Conservation (phyloP, 257 asterid species). For the Forsythia suspensa region DNA sequence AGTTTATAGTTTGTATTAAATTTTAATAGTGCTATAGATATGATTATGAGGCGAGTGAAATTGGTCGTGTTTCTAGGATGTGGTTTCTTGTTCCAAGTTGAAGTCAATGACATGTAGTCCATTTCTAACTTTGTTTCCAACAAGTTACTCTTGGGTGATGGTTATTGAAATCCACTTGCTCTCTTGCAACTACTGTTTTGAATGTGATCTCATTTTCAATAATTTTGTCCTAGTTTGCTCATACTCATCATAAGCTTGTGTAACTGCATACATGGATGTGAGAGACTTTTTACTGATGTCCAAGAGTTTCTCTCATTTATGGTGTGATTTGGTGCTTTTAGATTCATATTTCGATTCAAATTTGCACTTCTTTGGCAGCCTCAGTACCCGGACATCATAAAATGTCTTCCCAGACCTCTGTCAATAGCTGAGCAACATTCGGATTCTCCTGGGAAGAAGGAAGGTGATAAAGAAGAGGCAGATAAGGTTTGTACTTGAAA, state of each 20-base stretch:
- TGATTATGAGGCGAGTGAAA: neutral
- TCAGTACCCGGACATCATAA: neutral
- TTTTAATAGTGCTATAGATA: neutral
- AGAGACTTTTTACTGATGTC: neutral
- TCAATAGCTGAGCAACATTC: neutral
- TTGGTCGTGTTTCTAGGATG: neutral
- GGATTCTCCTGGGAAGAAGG: neutral
- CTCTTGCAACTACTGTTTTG: neutral
- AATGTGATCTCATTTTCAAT: neutral
- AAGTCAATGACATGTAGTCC: neutral
- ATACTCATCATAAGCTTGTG: neutral
- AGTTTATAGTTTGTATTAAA: neutral
- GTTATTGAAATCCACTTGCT: neutral
- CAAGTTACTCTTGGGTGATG: neutral
- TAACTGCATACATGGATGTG: neutral
- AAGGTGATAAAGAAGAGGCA: neutral
- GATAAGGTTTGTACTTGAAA: neutral
- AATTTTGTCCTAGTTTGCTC: neutral
- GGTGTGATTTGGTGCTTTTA: neutral
- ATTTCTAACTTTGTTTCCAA: neutral
- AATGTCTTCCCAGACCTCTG: slow-evolving; percentile 7
- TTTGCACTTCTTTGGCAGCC: neutral
- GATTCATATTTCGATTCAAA: neutral
- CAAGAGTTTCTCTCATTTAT: neutral
- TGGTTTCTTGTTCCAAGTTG: neutral